Conservation (phyloP, 495 filamentous ascomycete species). For the Penicillium longicatenatum region DNA sequence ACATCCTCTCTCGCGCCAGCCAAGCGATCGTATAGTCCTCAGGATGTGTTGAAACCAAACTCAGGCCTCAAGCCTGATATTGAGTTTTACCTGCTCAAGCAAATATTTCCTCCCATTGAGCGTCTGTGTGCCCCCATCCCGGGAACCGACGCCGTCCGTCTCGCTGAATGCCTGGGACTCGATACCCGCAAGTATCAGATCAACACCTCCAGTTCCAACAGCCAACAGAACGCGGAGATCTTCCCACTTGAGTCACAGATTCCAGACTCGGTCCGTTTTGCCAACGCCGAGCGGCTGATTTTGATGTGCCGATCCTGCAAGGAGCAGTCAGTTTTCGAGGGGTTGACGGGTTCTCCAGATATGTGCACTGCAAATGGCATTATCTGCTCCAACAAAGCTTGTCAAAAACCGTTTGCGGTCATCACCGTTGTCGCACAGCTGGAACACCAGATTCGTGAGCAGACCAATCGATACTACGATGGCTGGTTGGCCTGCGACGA, state of each 20-base stretch:
- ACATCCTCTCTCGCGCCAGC: conserved; percentile 67
- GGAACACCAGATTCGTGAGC: conserved; percentile 76
- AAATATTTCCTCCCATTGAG: conserved; percentile 97
- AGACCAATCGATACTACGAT: conserved; percentile 84
- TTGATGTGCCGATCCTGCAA: conserved; percentile 85
- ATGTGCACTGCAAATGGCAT: conserved; percentile 73
- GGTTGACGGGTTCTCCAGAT: conserved; percentile 58
- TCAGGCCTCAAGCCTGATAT: conserved; percentile 80
- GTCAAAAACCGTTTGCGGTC: conserved; percentile 63
- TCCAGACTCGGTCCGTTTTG: conserved; percentile 80
- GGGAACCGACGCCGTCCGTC: conserved; percentile 82
- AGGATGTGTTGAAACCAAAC: conserved; percentile 78
- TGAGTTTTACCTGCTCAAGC: conserved; percentile 97
- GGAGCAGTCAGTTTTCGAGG: conserved; percentile 69
- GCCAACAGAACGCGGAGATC: conserved; percentile 61
- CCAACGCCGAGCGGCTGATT: conserved; percentile 68
- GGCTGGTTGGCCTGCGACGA: conserved; percentile 92
- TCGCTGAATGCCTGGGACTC: conserved; percentile 91
- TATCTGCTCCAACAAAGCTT: conserved; percentile 63
- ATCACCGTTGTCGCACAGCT: conserved; percentile 82
- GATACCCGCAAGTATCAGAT: conserved; percentile 85
- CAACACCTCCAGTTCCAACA: conserved; percentile 55
- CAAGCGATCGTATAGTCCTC: conserved; percentile 82
- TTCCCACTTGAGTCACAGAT: conserved; percentile 92
- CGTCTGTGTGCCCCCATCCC: conserved; percentile 94